Percentiles rank a stretch among this genome's conserved stretches.
phyloP scores from a whole-genome alignment of 768 basidiomycete species.

The Trametes punicea region DNA sequence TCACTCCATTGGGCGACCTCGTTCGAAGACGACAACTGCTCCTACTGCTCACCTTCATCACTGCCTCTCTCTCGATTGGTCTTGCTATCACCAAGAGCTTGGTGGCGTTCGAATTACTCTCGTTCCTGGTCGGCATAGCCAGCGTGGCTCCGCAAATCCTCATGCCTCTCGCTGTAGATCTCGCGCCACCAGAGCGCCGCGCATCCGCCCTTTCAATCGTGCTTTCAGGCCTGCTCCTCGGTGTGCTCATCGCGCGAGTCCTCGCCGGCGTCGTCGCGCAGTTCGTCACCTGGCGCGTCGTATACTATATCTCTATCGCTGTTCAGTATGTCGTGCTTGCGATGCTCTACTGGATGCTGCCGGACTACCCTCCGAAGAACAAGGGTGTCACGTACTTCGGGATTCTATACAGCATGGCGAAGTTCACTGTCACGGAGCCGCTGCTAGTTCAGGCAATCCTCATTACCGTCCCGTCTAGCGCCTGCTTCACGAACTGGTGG shows the following conservation, averaged over 20 bases:
- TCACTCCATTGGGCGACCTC: constrained; percentile 82
- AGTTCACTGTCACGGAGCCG: constrained; percentile 74
- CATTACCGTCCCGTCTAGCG: constrained; percentile 56
- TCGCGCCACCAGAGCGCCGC: constrained; percentile 70
- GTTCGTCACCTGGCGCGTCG: constrained; percentile 66
- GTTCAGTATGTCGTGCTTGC: constrained; percentile 58
- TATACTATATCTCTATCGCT: constrained; percentile 77
- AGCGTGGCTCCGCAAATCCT: constrained; percentile 76
- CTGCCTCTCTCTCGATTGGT: constrained; percentile 64
- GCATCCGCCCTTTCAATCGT: constrained; percentile 77
- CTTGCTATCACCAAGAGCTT: constrained; percentile 61
- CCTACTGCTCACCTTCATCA: constrained; percentile 51
- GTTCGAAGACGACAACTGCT: constrained; percentile 71
- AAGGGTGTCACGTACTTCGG: constrained; percentile 57
- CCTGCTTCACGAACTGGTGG: constrained; percentile 49
- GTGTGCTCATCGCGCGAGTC: constrained; percentile 71
- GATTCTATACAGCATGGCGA: constrained; percentile 75
- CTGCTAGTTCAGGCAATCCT: constrained; percentile 66
- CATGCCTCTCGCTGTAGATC: constrained; percentile 75
- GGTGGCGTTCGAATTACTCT: constrained; percentile 59
- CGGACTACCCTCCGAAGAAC: constrained; percentile 83
- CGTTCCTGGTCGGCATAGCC: constrained; percentile 66
- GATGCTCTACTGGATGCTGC: constrained; percentile 63
- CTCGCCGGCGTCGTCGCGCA: constrained; percentile 73
- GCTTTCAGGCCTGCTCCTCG: constrained; percentile 60